These are phyloP conservation scores for Pneumocystis sp. DNA, from an alignment of 1,139 yeast species.

Conservation along the genomic window DNA sequence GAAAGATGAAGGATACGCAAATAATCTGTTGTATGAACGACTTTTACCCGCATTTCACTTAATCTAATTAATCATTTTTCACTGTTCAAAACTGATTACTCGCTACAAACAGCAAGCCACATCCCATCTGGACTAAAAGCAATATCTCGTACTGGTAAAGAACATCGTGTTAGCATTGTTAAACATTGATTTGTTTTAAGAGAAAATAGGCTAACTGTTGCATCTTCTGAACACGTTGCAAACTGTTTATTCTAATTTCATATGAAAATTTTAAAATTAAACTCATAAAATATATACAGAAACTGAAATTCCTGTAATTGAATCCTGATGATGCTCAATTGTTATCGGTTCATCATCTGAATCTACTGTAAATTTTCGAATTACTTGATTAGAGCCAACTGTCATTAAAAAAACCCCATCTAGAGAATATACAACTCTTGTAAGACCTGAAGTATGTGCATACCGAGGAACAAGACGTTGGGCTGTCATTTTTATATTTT, in stretches of 20 bases:
- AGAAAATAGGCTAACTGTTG: slow-evolving; percentile 24
- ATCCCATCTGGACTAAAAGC: slow-evolving; percentile 56
- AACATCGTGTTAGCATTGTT: slow-evolving; percentile 23
- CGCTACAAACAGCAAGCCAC: slow-evolving; percentile 60
- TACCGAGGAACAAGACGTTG: slow-evolving; percentile 16
- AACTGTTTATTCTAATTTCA: slow-evolving; percentile 16
- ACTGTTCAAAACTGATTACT: slow-evolving; percentile 20
- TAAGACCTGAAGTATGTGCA: slow-evolving; percentile 26
- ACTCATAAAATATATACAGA: slow-evolving; percentile 9
- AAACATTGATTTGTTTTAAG: slow-evolving; percentile 17
- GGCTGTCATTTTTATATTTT: not conserved
- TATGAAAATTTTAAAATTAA: not conserved
- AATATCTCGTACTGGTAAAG: slow-evolving; percentile 54
- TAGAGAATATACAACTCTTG: slow-evolving; percentile 23
- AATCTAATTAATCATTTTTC: not conserved
- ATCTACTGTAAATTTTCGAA: slow-evolving; percentile 25
- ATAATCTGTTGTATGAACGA: slow-evolving; percentile 38
- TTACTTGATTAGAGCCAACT: slow-evolving; percentile 25
- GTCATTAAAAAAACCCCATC: slow-evolving; percentile 25
- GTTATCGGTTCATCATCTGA: slow-evolving; percentile 21
- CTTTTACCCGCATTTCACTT: slow-evolving; percentile 40
- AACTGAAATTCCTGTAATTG: slow-evolving; percentile 17
- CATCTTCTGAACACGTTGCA: slow-evolving; percentile 27
- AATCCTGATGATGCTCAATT: slow-evolving; percentile 22
- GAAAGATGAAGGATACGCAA: slow-evolving; percentile 26